Evolutionary conservation across 2,329 filamentous ascomycete genomes (phyloP).

Genomic region (Laburnicola sp.): DNA sequence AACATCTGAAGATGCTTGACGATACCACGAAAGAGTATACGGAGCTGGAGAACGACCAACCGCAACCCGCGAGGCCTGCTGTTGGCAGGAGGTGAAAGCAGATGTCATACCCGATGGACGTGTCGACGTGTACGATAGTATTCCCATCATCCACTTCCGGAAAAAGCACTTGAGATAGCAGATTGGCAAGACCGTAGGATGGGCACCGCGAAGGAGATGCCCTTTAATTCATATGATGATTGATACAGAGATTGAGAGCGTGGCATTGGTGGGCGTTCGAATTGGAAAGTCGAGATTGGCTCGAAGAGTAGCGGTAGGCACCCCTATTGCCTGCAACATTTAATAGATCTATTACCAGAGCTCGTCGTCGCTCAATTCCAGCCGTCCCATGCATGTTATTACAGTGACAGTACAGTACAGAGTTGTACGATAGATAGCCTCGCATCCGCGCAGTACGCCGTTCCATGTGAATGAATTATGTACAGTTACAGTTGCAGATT

Average conservation of each 20-base stretch:
- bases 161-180: neutral
- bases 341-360: slow-evolving; percentile 12
- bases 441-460: neutral
- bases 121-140: slow-evolving; percentile 6
- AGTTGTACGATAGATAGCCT: neutral
- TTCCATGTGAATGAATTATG: neutral
- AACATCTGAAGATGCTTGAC: slow-evolving; percentile 68
- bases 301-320: neutral
- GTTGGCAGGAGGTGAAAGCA: slow-evolving; percentile 5
- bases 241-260: neutral
- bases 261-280: neutral
- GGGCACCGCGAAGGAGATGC: neutral
- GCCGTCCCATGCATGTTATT: slow-evolving; percentile 8
- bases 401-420: slow-evolving; percentile 6
- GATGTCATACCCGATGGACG: too few relatives aligned
- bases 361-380: slow-evolving; percentile 3
- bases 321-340: neutral
- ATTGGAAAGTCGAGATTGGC: neutral
- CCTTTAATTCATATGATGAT: too few relatives aligned
- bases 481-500: neutral
- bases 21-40: slow-evolving; percentile 63
- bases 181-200: neutral
- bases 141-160: neutral
- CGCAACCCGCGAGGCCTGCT: slow-evolving; percentile 24
- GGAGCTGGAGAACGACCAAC: slow-evolving; percentile 53